A percentile compares a stretch with the other conserved stretches of the same genome.
Evolutionary conservation across 2,329 filamentous ascomycete genomes (phyloP).

Genomic region (Aspergillus clavatus): DNA sequence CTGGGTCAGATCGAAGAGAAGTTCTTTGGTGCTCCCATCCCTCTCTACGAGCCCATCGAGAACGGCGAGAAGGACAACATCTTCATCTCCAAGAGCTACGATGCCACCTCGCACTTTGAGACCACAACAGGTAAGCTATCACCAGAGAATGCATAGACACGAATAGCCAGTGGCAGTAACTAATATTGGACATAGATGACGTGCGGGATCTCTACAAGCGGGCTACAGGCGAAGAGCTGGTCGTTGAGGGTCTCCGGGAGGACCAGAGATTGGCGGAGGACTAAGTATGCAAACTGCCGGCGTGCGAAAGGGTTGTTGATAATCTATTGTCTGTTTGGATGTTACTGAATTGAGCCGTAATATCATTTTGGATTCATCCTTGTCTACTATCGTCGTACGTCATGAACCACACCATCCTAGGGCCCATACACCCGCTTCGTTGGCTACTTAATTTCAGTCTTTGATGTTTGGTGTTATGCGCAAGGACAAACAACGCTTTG

Average conservation of each 20-base stretch:
- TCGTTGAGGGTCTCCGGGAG: slow-evolving; percentile 81
- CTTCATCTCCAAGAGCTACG: slow-evolving; percentile 98
- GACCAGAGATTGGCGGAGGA: slow-evolving; percentile 47
- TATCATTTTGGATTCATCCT: slow-evolving; percentile 21
- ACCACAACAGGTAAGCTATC: slow-evolving; percentile 60
- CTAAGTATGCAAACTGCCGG: slow-evolving; percentile 18
- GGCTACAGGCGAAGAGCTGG: slow-evolving; percentile 75
- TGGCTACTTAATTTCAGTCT: too few species aligned
- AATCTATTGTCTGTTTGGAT: slow-evolving; percentile 28
- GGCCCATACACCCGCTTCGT: slow-evolving; percentile 5
- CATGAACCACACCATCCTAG: slow-evolving; percentile 5
- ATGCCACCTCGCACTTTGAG: slow-evolving; percentile 97
- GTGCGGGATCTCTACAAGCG: slow-evolving; percentile 89
- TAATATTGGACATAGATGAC: slow-evolving; percentile 60
- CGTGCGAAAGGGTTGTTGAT: slow-evolving; percentile 11
- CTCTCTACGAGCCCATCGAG: slow-evolving; percentile 85
- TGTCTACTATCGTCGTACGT: slow-evolving; percentile 15
- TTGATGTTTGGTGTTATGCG: background rate
- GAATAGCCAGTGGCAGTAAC: slow-evolving; percentile 1
- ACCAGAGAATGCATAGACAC: background rate
- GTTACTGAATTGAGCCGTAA: slow-evolving; percentile 24
- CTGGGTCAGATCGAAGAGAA: slow-evolving; percentile 93
- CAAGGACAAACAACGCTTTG: too few species aligned
- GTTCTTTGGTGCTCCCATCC: slow-evolving; percentile 90
- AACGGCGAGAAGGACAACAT: slow-evolving; percentile 82